A percentile compares a stretch with the other conserved stretches of the same genome.
phyloP scores from a whole-genome alignment of 768 basidiomycete genomes.

The Serpula lacrymans region DNA sequence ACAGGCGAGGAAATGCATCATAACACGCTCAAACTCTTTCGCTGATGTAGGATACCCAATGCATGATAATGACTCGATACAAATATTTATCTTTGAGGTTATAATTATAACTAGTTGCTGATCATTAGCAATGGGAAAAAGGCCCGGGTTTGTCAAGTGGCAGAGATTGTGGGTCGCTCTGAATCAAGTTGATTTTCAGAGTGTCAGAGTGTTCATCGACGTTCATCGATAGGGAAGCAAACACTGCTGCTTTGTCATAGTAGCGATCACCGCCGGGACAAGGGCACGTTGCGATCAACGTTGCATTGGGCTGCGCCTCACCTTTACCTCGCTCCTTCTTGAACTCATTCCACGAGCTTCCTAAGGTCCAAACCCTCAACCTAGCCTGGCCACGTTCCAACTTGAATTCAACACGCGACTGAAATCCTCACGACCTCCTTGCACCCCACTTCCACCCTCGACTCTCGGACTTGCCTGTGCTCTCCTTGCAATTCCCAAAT shows the following conservation, averaged over 20 bases:
- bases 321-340: slow-evolving; percentile 52
- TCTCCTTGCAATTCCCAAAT: background rate
- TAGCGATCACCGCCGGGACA: slow-evolving; percentile 50
- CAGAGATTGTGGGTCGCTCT: too few species aligned
- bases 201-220: slow-evolving; percentile 14
- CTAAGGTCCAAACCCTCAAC: slow-evolving; percentile 31
- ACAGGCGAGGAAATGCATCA: too few species aligned
- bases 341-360: slow-evolving; percentile 13
- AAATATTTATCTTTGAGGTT: too few species aligned
- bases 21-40: too few species aligned
- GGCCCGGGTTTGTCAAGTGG: too few species aligned
- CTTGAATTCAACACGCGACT: slow-evolving; percentile 36
- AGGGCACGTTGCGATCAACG: slow-evolving; percentile 82
- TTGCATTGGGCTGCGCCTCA: slow-evolving; percentile 46
- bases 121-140: too few species aligned
- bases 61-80: too few species aligned
- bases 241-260: slow-evolving; percentile 22
- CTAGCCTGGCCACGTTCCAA: slow-evolving; percentile 23
- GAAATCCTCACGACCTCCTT: slow-evolving; percentile 54
- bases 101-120: too few species aligned
- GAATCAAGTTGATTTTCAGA: too few species aligned
- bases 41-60: too few species aligned
- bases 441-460: slow-evolving; percentile 38
- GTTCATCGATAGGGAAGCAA: slow-evolving; percentile 9
- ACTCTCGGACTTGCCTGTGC: background rate